Conservation (phyloP, 2,329 filamentous ascomycete species). For the Trichoderma sp. region DNA sequence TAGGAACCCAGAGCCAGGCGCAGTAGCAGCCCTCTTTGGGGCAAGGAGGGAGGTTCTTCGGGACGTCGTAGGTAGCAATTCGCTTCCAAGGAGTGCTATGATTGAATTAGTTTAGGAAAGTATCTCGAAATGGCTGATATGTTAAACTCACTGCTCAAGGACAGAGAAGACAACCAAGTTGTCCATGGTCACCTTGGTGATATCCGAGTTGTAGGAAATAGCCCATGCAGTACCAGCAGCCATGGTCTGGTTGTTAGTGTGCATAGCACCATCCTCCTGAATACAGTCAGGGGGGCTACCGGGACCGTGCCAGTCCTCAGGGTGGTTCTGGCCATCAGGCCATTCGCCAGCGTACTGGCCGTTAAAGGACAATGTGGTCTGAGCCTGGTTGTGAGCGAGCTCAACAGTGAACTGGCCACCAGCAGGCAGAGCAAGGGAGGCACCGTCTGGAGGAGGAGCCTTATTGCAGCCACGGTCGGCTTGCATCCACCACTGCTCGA, state of each 20-base stretch:
- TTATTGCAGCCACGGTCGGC: constrained; percentile 42
- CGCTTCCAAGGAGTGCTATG: constrained; percentile 26
- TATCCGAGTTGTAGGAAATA: constrained; percentile 44
- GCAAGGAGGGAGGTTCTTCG: constrained; percentile 25
- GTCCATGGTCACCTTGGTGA: constrained; percentile 42
- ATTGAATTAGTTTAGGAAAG: neutral
- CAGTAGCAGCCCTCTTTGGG: constrained; percentile 27
- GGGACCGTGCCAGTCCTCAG: constrained; percentile 41
- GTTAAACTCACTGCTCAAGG: constrained; percentile 33
- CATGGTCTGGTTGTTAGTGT: constrained; percentile 40
- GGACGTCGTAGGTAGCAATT: constrained; percentile 24
- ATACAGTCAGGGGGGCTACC: constrained; percentile 25
- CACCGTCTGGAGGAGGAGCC: constrained; percentile 27
- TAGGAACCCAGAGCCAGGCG: constrained; percentile 28
- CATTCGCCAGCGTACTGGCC: constrained; percentile 37
- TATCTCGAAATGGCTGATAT: too few species aligned
- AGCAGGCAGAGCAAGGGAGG: constrained; percentile 41
- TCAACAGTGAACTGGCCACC: constrained; percentile 46
- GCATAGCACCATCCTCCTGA: constrained; percentile 42
- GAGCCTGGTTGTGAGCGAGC: constrained; percentile 44
- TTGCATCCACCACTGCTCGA: constrained; percentile 47
- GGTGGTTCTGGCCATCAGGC: constrained; percentile 43
- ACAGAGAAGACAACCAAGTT: constrained; percentile 47
- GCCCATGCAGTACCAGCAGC: constrained; percentile 45
- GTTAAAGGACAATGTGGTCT: constrained; percentile 42